Evolutionary conservation across 345 rosid genomes (phyloP), one percentile per base, ranked within the genome.

Genomic region (Bruguiera sexangula): DNA sequence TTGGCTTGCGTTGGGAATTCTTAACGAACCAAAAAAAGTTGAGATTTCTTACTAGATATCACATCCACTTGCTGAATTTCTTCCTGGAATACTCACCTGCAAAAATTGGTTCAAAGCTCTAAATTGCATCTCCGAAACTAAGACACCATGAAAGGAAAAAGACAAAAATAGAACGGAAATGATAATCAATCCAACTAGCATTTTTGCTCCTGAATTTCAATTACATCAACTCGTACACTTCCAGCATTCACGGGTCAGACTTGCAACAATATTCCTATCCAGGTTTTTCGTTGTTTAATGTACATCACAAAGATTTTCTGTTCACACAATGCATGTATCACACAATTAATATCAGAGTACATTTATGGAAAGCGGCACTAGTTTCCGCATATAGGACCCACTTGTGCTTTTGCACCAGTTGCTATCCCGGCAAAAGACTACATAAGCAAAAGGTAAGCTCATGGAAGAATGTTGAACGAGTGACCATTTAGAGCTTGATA

Each of bases 371-470:
- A 93, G 87, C 59, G 88, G 87, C 67, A 89, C 69, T 65, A 82
- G 53, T 24, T 89, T 89, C 98, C 98, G 91, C 60, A 72, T 91
- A 94, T 18, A 94, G 97, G 80, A 87, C 82, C 30, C 36, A 34
- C 72, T 75, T 84, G 85, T 93, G 94, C 86, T 84, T 87, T 93
- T 66, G 97, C 87, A 55, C 96, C 96, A 66, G 98, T 91, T 68
- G 83, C 89, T 84, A 93, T 85, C 80, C 92, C 97, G 70, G 85
- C 72, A 56, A 75, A 75, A 62, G 90, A 80, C 98, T 93, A 57
- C 22, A 73, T 48, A 60, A 31, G 51, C 36, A 73, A 50, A 66
- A 6, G 62, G 63, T 39, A 62, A 60, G 64, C 76, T 66, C 68
- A 7, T 65, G 48, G 73, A 73, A 19, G 2, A 26, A 63, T 24